Evolutionary conservation across 257 asterid species (phyloP).

Genomic region (Verbascum thapsus): DNA sequence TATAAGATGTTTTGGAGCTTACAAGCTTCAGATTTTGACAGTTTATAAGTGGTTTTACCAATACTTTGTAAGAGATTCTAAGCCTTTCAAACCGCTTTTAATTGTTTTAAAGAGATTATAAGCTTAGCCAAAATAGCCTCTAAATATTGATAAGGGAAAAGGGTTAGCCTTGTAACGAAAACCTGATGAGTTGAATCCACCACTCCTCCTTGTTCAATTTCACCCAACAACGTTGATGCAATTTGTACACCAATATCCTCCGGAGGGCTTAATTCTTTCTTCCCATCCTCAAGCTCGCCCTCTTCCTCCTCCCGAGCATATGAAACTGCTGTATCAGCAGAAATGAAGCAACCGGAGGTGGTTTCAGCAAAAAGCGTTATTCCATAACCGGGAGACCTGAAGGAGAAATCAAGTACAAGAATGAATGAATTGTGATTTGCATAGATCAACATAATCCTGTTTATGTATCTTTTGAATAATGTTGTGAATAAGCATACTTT

Average conservation of each 20-base stretch:
- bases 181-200: slow-evolving; percentile 99
- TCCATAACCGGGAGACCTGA: slow-evolving; percentile 93
- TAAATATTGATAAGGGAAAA: neutral
- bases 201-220: slow-evolving; percentile 94
- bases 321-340: slow-evolving; percentile 74
- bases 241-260: slow-evolving; percentile 68
- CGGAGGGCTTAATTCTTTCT: slow-evolving; percentile 62
- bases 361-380: slow-evolving; percentile 86
- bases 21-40: no score
- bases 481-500: slow-evolving; percentile 50
- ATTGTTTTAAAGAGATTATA: no score
- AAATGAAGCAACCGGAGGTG: slow-evolving; percentile 77
- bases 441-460: slow-evolving; percentile 6
- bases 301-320: slow-evolving; percentile 48
- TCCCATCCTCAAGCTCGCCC: slow-evolving; percentile 53
- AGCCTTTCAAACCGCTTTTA: no score
- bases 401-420: slow-evolving; percentile 22
- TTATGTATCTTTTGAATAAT: neutral
- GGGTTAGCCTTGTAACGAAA: slow-evolving; percentile 8
- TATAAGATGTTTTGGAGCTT: no score
- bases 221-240: slow-evolving; percentile 59
- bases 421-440: slow-evolving; percentile 6
- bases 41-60: no score
- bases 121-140: no score
- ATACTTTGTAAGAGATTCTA: no score